Evolutionary conservation across 208 protist genomes (phyloP).

Genomic region (Perkinsela sp.): DNA sequence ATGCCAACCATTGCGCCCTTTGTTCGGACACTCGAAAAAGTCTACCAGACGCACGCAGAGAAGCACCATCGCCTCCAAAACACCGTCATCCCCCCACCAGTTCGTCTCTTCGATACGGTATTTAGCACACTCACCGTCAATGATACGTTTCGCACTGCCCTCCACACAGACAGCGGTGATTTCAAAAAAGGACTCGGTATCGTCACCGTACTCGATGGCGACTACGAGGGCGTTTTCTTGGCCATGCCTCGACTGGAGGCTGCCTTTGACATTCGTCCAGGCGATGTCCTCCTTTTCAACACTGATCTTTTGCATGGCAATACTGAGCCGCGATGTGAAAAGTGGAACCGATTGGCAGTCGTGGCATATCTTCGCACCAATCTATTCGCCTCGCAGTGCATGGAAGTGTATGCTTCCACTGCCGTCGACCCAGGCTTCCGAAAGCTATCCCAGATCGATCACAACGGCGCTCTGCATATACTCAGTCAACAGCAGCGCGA

Average conservation of each 20-base stretch:
- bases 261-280: constrained; percentile 26
- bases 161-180: constrained; percentile 50
- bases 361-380: constrained; percentile 54
- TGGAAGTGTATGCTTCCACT: constrained; percentile 24
- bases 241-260: constrained; percentile 31
- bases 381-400: constrained; percentile 30
- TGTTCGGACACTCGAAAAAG: constrained; percentile 14
- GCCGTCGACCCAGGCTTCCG: neutral
- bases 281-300: constrained; percentile 63
- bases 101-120: constrained; percentile 34
- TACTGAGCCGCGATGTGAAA: constrained; percentile 22
- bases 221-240: constrained; percentile 51
- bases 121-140: constrained; percentile 70
- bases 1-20: constrained; percentile 15
- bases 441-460: constrained; percentile 5
- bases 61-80: constrained; percentile 34
- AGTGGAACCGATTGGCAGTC: constrained; percentile 31
- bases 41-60: constrained; percentile 29
- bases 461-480: constrained; percentile 18
- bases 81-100: constrained; percentile 26
- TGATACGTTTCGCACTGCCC: constrained; percentile 47
- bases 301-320: constrained; percentile 56
- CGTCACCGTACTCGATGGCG: constrained; percentile 40
- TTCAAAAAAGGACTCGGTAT: constrained; percentile 41
- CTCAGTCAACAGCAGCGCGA: constrained; percentile 29